Evolutionary conservation across 805 yeast species (phyloP).

Genomic region (Starmerella potacharoeniae): DNA sequence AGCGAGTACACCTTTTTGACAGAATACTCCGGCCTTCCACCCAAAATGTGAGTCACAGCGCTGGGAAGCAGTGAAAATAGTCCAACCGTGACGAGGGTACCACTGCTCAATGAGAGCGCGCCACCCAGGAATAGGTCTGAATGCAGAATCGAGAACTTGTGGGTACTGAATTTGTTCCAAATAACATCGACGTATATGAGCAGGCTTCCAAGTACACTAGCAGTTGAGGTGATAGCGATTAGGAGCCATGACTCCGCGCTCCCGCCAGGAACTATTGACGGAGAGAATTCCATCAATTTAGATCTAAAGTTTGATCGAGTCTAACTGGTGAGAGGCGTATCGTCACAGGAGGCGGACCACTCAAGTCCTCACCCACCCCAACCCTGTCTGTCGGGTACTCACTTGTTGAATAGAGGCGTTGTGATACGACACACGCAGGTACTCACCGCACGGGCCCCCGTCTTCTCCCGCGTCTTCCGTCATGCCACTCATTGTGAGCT

Average conservation of each 20-base stretch:
- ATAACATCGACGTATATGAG: constrained; percentile 52
- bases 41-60: constrained; percentile 37
- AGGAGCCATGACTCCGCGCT: constrained; percentile 38
- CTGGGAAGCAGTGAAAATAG: constrained; percentile 69
- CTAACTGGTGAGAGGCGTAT: too few relatives aligned
- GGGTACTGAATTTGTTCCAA: constrained; percentile 37
- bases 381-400: background rate
- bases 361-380: background rate
- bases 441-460: too few relatives aligned
- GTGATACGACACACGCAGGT: too few relatives aligned
- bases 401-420: background rate
- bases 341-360: too few relatives aligned
- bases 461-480: too few relatives aligned
- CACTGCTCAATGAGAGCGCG: constrained; percentile 67
- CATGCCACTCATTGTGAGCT: too few relatives aligned
- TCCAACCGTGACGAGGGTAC: constrained; percentile 69
- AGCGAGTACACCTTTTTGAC: constrained; percentile 29
- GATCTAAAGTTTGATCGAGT: background rate
- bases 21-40: constrained; percentile 22
- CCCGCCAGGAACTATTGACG: background rate
- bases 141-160: constrained; percentile 44
- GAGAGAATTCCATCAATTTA: background rate
- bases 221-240: constrained; percentile 51
- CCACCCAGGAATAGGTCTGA: constrained; percentile 58
- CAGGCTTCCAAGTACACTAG: constrained; percentile 62